Percentiles rank a stretch among this genome's conserved stretches.
Evolutionary conservation across 2,329 filamentous ascomycete species (phyloP).

Genomic region (Cryphonectria radicalis): DNA sequence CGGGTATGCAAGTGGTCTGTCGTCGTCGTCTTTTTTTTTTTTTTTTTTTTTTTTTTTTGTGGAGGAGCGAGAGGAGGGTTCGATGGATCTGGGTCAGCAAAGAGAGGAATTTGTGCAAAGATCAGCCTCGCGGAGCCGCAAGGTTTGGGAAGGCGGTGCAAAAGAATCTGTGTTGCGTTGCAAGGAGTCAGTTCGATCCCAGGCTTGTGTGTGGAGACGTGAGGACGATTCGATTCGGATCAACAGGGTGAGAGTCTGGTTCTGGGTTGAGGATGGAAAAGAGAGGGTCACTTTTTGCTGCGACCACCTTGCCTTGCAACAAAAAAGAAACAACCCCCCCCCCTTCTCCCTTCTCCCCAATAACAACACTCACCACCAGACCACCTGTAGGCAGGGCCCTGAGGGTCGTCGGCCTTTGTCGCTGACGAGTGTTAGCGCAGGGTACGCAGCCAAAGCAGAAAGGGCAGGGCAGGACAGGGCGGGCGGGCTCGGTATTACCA

Average conservation of each 20-base stretch:
- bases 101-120: background rate
- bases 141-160: slow-evolving; percentile 19
- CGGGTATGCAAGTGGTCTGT: background rate
- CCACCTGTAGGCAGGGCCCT: slow-evolving; percentile 1
- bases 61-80: background rate
- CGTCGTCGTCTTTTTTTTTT: no score
- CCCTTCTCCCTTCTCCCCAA: no score
- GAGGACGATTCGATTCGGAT: slow-evolving; percentile 27
- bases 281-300: slow-evolving; percentile 14
- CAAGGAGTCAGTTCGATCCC: slow-evolving; percentile 22
- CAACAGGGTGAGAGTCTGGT: slow-evolving; percentile 21
- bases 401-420: slow-evolving; percentile 6
- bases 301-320: slow-evolving; percentile 20
- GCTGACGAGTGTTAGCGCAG: background rate
- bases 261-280: slow-evolving; percentile 12
- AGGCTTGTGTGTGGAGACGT: slow-evolving; percentile 21
- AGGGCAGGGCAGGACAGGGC: no score
- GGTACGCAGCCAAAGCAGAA: no score
- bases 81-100: slow-evolving; percentile 10
- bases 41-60: no score
- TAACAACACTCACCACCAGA: no score
- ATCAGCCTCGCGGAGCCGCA: slow-evolving; percentile 16
- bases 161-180: slow-evolving; percentile 25
- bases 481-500: background rate
- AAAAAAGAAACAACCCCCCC: background rate